Conservation (phyloP, 371 early-diverging fungal species). For the Capillidium rhysosporum region DNA sequence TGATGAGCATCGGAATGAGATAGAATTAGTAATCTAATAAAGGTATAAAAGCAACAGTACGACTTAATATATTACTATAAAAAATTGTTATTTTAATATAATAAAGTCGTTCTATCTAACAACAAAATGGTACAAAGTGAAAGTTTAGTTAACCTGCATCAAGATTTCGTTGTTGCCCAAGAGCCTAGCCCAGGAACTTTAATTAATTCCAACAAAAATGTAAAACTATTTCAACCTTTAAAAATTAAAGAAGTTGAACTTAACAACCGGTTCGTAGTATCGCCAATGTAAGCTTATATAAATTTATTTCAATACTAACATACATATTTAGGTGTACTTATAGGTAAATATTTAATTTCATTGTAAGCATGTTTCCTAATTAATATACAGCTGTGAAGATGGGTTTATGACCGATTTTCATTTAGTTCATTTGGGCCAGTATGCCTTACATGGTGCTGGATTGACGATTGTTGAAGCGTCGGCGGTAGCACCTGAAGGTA, state of each 20-base stretch:
- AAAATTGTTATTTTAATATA: no score
- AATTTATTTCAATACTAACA: neutral
- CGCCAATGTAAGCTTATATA: conserved; percentile 4
- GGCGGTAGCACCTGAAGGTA: conserved; percentile 45
- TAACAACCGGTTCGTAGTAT: neutral
- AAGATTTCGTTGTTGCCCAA: no score
- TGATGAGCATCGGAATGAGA: no score
- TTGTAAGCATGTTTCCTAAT: no score
- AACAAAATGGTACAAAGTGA: no score
- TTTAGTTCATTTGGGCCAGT: conserved; percentile 40
- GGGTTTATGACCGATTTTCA: conserved; percentile 38
- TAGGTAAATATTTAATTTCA: neutral
- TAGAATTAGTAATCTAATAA: no score
- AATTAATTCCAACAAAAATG: no score
- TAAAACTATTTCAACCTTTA: neutral
- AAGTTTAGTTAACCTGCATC: no score
- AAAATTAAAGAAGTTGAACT: neutral
- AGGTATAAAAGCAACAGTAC: no score
- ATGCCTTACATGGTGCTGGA: conserved; percentile 52
- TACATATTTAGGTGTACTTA: neutral
- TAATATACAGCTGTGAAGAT: conserved; percentile 19
- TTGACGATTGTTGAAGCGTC: conserved; percentile 61
- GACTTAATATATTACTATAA: no score
- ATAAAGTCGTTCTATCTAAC: no score
- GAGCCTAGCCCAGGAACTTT: no score